Conservation (phyloP, 371 early-diverging fungal genomes). For the Rhizomucor miehei region DNA sequence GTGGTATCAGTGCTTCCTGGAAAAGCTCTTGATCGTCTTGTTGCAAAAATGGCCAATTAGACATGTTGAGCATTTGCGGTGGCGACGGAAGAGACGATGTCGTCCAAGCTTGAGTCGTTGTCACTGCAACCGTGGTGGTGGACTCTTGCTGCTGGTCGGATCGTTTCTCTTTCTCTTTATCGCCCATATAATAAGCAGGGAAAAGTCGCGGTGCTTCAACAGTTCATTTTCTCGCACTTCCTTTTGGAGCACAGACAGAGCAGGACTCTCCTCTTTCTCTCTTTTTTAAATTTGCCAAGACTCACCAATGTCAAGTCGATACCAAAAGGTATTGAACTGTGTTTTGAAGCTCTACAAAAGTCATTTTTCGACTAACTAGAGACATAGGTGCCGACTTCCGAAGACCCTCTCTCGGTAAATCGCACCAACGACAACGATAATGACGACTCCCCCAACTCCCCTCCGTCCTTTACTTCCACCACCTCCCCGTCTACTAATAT, state of each 20-base stretch:
- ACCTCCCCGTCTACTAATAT: not conserved
- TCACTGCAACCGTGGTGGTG: not conserved
- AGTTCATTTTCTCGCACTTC: too few relatives aligned
- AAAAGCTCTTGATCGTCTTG: slow-evolving; percentile 43
- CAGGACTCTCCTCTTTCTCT: not conserved
- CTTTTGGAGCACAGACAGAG: too few relatives aligned
- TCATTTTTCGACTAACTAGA: not conserved
- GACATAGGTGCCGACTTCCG: slow-evolving; percentile 12
- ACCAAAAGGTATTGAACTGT: slow-evolving; percentile 7
- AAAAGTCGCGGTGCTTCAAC: too few relatives aligned
- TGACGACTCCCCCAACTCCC: not conserved
- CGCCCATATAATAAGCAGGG: too few relatives aligned
- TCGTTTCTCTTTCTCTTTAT: too few relatives aligned
- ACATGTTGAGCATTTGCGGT: slow-evolving; percentile 5
- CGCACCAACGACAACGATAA: not conserved
- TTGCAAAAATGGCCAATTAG: slow-evolving; percentile 18
- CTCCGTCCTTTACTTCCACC: not conserved
- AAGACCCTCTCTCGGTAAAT: slow-evolving; percentile 13
- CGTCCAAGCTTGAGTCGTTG: not conserved
- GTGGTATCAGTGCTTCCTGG: slow-evolving; percentile 77
- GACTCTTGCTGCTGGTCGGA: not conserved
- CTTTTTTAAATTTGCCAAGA: slow-evolving; percentile 4
- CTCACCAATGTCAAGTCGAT: slow-evolving; percentile 9
- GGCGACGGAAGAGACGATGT: slow-evolving; percentile 1
- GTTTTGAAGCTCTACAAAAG: not conserved